Evolutionary conservation across 176 grass and related monocot species (phyloP), one percentile per base, ranked within the genome.

Genomic region (Poa pratensis): DNA sequence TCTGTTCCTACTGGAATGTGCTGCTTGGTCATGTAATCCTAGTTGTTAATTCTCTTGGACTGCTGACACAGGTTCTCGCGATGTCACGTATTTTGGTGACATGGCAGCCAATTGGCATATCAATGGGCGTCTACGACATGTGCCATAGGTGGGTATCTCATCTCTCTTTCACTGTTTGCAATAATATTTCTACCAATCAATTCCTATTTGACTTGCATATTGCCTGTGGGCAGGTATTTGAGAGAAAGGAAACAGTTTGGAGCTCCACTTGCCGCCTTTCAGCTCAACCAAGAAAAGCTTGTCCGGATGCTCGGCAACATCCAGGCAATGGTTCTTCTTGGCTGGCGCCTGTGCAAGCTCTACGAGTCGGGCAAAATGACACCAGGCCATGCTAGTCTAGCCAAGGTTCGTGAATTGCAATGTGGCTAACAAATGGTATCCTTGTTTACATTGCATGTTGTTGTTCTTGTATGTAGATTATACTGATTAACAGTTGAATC

Each of bases 321-420:
- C 65, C 93, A 98, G 74, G 95, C 93, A 68, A 98, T 98, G 95
- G 70, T 95, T 87, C 91, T 98, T n/a, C 53, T 98, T n/a, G 95
- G 95, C 53, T 98, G 95, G 95, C 90, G 95, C 35, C 71, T 97
- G 50, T 97, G 95, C 90, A 93, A 95, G 70, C 64, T 97, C 65
- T 97, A 97, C 57, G 92, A 97, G 63, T 93, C 95, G 65, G 91
- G 95, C 79, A 91, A 93, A 87, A 97, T 97, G 95, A 97, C 95
- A 57, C 71, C 91, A 66, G 95, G 95, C 13, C 91, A 91, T 57
- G 93, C 95, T 53, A 95, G 95, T 68, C 85, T 97, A 76, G 95
- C 87, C 57, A 97, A 97, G 95, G 95, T 97, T 73, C 5, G 48
- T 80, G 64, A 28, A 85, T 61, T 57, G 3, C 32, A 69, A 17